Base-by-base conservation (phyloP, 192 early-diverging fungal species). In the Fimicolochytrium jonesii region DNA sequence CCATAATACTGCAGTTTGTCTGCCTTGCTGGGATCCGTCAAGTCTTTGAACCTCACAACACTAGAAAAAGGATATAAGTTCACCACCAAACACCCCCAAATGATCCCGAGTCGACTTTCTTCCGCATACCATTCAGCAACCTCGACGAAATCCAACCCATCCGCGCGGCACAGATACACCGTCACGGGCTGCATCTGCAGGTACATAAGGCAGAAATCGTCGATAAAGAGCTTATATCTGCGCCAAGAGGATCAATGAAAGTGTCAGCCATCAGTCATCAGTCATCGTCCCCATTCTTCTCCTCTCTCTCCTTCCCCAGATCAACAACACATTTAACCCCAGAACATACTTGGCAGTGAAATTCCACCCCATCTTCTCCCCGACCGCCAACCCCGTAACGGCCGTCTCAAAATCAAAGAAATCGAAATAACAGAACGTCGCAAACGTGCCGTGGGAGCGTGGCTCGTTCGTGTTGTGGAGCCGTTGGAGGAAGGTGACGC, bases 351-450 rank as follows among this genome's bases (percentile, higher is more conserved):
- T 50, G 13, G 53, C 53, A 23, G 33, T 18, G 32, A 64, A 59
- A 58, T 75, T 67, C 49, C 49, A 84, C 6, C 52, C 32, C 5
- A 81, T 74, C 22, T 50, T 60, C 13, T 66, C 36, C 20, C 78
- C 75, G 9, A 68, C 25, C 13, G 72, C 77, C 33, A 84, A 52
- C 11, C 73, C 73, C 1, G 75, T 67, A 11, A 77, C 66, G 28
- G 66, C 59, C 4, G 81, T 81, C 57, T 83, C 82, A 62, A 81
- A 83, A 31, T 84, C 82, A 49, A 74, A 84, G 54, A 85, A 85
- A 59, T 85, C 82, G 53, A 74, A 78, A 41, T 67, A 65, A 5
- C 77, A 49, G 34, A 80, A 79, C 11, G 80, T 70, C 7, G 52
- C 25, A 30, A 64, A 45, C 6, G n/a, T 44, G 13, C 55, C 62